Base-by-base conservation (phyloP, 768 basidiomycete species). In the Hydnum rufescens region DNA sequence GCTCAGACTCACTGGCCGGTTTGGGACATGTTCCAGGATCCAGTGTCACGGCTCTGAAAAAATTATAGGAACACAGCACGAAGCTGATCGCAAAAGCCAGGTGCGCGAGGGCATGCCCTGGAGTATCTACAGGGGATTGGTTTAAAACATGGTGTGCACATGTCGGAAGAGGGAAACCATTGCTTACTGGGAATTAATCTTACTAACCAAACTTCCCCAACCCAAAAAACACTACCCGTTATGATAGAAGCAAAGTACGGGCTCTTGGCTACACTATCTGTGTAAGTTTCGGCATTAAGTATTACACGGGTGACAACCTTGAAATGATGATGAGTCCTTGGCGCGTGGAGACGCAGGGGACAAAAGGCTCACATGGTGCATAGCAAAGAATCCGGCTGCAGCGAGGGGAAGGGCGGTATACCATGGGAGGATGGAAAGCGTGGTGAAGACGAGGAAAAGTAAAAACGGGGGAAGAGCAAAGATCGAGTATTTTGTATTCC, bases 161-260 rank as follows among this genome's bases (percentile, higher is more conserved):
- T 22, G 13, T 53, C 42, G 30, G 16, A 13, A 13, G n/a, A n/a
- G n/a, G n/a, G n/a, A n/a, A n/a, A n/a, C n/a, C n/a, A n/a, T 42
- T 51, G 67, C 74, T 59, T 63, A 85, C 84, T 78, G 60, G 71
- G 69, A 4, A 89, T 68, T 18, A 92, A 75, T 32, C 83, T 72
- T 2, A 82, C 79, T 4, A 78, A 64, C 89, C 90, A 96, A 51
- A 75, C 76, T 52, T 75, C 88, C 2, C 74, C 70, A 4, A 93
- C 86, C 88, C 89, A 95, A 32, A 89, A 62, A 61, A 96, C 74
- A 3, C 82, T 85, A 1, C 71, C 86, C 43, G 68, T 73, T 53
- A 99, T 95, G 56, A 99, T 88, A 5, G 86, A 82, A 0, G 87
- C 77, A 60, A 96, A 92, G 66, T 97, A 95, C 0, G 92, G 92